A percentile compares a stretch with the other conserved stretches of the same genome.
phyloP scores from a whole-genome alignment of 805 yeast genomes.

The Candida rishiriensis region DNA sequence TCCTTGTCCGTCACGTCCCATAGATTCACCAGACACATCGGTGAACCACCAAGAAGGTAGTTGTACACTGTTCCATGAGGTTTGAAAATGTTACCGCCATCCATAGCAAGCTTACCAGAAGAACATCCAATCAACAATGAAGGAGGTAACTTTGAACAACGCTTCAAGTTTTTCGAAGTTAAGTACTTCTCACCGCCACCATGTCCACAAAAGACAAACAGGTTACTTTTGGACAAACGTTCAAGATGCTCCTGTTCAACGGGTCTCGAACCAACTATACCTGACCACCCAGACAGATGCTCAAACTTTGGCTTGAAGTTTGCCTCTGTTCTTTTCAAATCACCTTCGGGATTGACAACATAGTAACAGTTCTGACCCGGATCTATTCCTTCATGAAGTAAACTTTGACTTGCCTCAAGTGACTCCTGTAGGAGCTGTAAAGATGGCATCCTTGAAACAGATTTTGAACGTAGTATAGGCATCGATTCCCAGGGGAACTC shows the following conservation, averaged over 20 bases:
- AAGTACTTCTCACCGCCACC: slow-evolving; percentile 93
- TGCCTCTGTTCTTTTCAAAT: slow-evolving; percentile 62
- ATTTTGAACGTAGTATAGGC: slow-evolving; percentile 44
- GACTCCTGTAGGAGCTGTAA: slow-evolving; percentile 38
- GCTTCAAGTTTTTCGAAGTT: slow-evolving; percentile 48
- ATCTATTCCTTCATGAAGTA: slow-evolving; percentile 16
- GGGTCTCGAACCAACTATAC: slow-evolving; percentile 54
- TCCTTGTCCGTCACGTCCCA: slow-evolving; percentile 99
- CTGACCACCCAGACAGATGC: slow-evolving; percentile 41
- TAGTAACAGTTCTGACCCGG: slow-evolving; percentile 42
- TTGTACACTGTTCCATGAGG: slow-evolving; percentile 74
- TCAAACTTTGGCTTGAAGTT: slow-evolving; percentile 45
- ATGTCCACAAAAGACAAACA: slow-evolving; percentile 85
- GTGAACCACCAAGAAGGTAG: slow-evolving; percentile 76
- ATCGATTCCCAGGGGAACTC: slow-evolving; percentile 89
- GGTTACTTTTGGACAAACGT: slow-evolving; percentile 37
- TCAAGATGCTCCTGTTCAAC: slow-evolving; percentile 36
- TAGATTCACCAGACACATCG: slow-evolving; percentile 76
- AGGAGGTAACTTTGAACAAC: slow-evolving; percentile 45
- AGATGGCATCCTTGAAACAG: slow-evolving; percentile 78
- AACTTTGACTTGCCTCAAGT: slow-evolving; percentile 21
- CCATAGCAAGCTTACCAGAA: slow-evolving; percentile 61
- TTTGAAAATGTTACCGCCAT: slow-evolving; percentile 49
- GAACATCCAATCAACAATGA: slow-evolving; percentile 83
- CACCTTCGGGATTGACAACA: slow-evolving; percentile 80